A percentile compares a stretch with the other conserved stretches of the same genome.
These are phyloP conservation scores for Akanthomyces dipterigenus DNA, from an alignment of 2,329 filamentous ascomycete species.

Conservation along the genomic window DNA sequence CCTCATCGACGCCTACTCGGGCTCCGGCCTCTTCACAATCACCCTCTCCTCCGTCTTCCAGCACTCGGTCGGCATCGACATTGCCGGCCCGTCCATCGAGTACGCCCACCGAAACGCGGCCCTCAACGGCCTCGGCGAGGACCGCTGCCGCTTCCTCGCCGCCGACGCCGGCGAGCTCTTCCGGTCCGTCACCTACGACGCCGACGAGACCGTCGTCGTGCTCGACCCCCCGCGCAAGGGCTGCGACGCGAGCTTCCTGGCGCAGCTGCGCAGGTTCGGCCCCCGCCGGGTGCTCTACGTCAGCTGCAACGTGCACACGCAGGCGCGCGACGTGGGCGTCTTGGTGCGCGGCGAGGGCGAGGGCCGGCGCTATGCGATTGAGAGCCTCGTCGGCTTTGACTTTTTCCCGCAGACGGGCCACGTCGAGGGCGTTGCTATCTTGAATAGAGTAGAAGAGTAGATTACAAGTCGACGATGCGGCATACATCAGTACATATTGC, in stretches of 20 bases:
- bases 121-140: conserved; percentile 62
- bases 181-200: conserved; percentile 61
- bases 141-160: conserved; percentile 76
- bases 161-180: conserved; percentile 84
- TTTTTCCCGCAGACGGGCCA: conserved; percentile 88
- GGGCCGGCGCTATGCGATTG: conserved; percentile 66
- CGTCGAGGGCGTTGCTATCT: conserved; percentile 60
- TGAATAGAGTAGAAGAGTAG: conserved; percentile 47
- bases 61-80: conserved; percentile 83
- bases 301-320: conserved; percentile 96
- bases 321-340: conserved; percentile 86
- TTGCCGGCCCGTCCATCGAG: conserved; percentile 69
- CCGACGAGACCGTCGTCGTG: conserved; percentile 84
- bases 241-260: conserved; percentile 77
- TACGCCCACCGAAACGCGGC: conserved; percentile 73
- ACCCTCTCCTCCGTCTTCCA: conserved; percentile 81
- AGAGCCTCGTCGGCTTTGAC: conserved; percentile 87
- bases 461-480: no score
- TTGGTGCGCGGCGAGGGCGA: conserved; percentile 62
- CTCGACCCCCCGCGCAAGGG: conserved; percentile 96
- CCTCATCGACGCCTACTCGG: conserved; percentile 96
- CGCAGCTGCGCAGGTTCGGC: conserved; percentile 70
- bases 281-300: conserved; percentile 85
- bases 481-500: no score
- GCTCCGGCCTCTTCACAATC: conserved; percentile 94